Evolutionary conservation across 1,284 basidiomycete genomes (phyloP).

Genomic region (Somion occarium): DNA sequence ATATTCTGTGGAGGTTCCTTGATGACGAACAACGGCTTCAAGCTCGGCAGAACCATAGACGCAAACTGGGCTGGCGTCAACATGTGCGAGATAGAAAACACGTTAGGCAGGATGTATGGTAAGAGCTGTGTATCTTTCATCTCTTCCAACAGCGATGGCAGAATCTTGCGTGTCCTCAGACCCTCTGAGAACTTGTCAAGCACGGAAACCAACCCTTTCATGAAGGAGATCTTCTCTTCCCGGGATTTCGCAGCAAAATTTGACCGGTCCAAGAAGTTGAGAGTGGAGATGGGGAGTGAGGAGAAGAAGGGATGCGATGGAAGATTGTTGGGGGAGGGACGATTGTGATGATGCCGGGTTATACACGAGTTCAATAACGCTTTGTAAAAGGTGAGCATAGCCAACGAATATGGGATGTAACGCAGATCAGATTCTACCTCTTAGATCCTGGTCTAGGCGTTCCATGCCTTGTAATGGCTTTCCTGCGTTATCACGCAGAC

Average conservation of each 20-base stretch:
- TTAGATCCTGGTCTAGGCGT: conserved; percentile 61
- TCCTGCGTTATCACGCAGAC: conserved; percentile 77
- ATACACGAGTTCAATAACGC: conserved; percentile 76
- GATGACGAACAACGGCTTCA: conserved; percentile 87
- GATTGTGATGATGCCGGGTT: conserved; percentile 68
- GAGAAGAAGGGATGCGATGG: conserved; percentile 90
- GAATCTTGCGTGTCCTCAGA: conserved; percentile 82
- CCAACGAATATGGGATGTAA: no score
- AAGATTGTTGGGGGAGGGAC: conserved; percentile 77
- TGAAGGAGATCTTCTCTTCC: conserved; percentile 95
- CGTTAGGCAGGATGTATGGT: conserved; percentile 96
- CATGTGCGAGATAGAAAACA: conserved; percentile 86
- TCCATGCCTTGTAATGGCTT: conserved; percentile 57
- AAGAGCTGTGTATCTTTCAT: conserved; percentile 92
- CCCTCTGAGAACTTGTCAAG: conserved; percentile 87
- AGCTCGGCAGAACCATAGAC: conserved; percentile 74
- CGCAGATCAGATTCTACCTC: conserved; percentile 42
- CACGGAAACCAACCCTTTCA: conserved; percentile 85
- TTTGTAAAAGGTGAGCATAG: conserved; percentile 28
- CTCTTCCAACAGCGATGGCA: conserved; percentile 95
- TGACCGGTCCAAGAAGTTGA: conserved; percentile 95
- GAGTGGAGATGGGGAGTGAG: conserved; percentile 92
- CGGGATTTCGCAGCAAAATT: conserved; percentile 92
- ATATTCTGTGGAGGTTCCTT: conserved; percentile 98
- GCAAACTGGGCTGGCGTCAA: conserved; percentile 83